A percentile compares a stretch with the other conserved stretches of the same genome.
These are phyloP conservation scores for Wickerhamomyces sydowiorum DNA, from an alignment of 805 yeast species.

Conservation along the genomic window DNA sequence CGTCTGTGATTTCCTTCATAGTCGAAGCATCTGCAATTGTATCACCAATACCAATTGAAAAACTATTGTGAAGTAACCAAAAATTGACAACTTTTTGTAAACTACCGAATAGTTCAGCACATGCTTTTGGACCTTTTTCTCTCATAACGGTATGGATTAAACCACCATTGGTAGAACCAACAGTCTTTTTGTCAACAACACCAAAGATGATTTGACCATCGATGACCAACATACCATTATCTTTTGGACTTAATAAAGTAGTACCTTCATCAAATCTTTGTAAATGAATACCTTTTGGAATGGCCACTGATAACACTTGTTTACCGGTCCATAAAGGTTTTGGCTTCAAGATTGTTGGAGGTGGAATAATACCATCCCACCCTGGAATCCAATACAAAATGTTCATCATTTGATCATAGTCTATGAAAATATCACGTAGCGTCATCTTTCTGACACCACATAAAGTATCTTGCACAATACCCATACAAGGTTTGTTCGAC, in stretches of 20 bases:
- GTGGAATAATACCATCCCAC: constrained; percentile 98
- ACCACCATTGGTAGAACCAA: constrained; percentile 98
- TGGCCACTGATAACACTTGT: constrained; percentile 85
- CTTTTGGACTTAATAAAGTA: constrained; percentile 79
- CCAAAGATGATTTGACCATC: constrained; percentile 98
- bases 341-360: constrained; percentile 91
- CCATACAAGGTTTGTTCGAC: constrained; percentile 99
- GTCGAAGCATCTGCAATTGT: constrained; percentile 98
- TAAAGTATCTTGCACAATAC: constrained; percentile 97
- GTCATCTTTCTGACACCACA: constrained; percentile 98
- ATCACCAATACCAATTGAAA: constrained; percentile 99
- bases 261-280: constrained; percentile 91
- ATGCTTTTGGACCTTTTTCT: constrained; percentile 89
- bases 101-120: constrained; percentile 87
- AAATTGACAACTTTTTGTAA: constrained; percentile 93
- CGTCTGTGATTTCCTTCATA: constrained; percentile 88
- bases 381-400: constrained; percentile 96
- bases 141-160: constrained; percentile 95
- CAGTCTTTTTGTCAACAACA: constrained; percentile 96
- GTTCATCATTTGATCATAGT: constrained; percentile 92
- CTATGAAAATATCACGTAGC: constrained; percentile 80
- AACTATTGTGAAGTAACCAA: constrained; percentile 95
- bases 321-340: constrained; percentile 98
- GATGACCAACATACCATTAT: constrained; percentile 90
- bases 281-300: constrained; percentile 92